Conservation (phyloP, 352 stramenopile genomes). For the Phytophthora kernoviae region DNA sequence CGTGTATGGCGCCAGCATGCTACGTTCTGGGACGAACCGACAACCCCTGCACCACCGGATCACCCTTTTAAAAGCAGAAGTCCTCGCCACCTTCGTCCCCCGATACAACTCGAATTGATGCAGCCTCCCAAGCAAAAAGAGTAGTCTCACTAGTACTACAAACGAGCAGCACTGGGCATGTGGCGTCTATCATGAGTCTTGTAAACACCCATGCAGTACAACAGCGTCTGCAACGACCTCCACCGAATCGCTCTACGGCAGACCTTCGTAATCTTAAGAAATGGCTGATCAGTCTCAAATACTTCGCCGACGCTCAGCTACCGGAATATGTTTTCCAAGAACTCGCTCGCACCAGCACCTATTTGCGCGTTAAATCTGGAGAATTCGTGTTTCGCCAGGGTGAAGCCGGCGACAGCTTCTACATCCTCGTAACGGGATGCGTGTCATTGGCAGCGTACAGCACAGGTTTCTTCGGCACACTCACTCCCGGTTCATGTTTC, state of each 20-base stretch:
- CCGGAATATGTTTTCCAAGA: conserved; percentile 60
- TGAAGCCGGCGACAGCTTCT: conserved; percentile 71
- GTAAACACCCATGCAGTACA: conserved; percentile 38
- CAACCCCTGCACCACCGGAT: not conserved
- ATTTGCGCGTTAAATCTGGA: conserved; percentile 44
- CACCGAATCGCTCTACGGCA: conserved; percentile 36
- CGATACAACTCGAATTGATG: conserved; percentile 6
- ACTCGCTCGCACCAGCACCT: conserved; percentile 51
- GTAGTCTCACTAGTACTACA: conserved; percentile 44
- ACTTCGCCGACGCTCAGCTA: conserved; percentile 62
- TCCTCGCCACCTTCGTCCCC: conserved; percentile 1
- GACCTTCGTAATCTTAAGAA: conserved; percentile 68
- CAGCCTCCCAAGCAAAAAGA: conserved; percentile 9
- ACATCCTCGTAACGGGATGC: conserved; percentile 71
- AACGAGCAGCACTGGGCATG: conserved; percentile 41
- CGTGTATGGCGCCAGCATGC: conserved; percentile 54
- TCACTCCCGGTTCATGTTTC: conserved; percentile 69
- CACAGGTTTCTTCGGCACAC: conserved; percentile 70
- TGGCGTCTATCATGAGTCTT: conserved; percentile 41
- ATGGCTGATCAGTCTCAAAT: conserved; percentile 69
- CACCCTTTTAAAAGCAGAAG: conserved; percentile 3
- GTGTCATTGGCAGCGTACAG: conserved; percentile 68
- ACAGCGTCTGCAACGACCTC: conserved; percentile 41
- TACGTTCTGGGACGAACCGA: conserved; percentile 44
- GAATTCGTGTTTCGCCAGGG: conserved; percentile 78